phyloP scores from a whole-genome alignment of 129 eudicot genomes.

The Pulicaria dysenterica region DNA sequence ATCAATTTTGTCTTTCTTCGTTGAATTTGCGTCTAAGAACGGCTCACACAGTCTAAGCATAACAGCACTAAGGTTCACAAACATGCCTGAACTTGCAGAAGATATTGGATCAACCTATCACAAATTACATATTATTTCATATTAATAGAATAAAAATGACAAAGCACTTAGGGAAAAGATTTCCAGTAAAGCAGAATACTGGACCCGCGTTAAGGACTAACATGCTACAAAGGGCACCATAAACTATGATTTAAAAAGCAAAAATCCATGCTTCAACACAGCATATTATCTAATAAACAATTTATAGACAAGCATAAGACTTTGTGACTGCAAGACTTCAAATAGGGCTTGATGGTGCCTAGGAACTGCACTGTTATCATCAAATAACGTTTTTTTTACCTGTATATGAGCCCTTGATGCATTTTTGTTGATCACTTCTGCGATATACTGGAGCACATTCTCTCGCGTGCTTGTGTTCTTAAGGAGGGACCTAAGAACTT shows the following conservation, averaged over 20 bases:
- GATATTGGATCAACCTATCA: slow-evolving; percentile 88
- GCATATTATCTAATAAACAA: too few species aligned
- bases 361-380: slow-evolving; percentile 14
- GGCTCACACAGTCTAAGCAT: slow-evolving; percentile 97
- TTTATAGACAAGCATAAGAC: neutral
- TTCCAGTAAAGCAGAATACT: neutral
- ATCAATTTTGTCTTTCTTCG: slow-evolving; percentile 90
- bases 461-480: slow-evolving; percentile 78
- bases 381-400: slow-evolving; percentile 39
- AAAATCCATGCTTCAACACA: too few species aligned
- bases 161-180: neutral
- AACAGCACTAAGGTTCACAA: slow-evolving; percentile 93
- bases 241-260: neutral
- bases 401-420: slow-evolving; percentile 82
- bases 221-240: slow-evolving; percentile 23
- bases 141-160: neutral
- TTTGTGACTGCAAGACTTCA: neutral
- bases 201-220: neutral
- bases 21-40: slow-evolving; percentile 74
- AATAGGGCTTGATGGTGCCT: neutral
- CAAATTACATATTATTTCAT: slow-evolving; percentile 8
- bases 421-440: slow-evolving; percentile 85
- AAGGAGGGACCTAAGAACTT: slow-evolving; percentile 73
- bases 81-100: slow-evolving; percentile 98
- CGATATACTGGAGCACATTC: slow-evolving; percentile 79